Conservation (phyloP, 2,329 filamentous ascomycete genomes). For the Ilyonectria destructans region DNA sequence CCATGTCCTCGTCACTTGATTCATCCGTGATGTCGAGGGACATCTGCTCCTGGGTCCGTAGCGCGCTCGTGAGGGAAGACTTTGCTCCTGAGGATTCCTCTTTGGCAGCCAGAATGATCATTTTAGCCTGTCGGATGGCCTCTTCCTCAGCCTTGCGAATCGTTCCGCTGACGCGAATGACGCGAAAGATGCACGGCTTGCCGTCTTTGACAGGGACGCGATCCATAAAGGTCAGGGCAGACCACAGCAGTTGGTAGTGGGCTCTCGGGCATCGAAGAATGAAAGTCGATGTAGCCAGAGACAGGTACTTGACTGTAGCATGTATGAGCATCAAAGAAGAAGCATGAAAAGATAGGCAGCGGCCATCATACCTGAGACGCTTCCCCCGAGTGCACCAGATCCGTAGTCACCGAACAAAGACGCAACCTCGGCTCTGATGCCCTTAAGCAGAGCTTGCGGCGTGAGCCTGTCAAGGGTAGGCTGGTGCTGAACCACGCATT, state of each 20-base stretch:
- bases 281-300: constrained; percentile 91
- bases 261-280: constrained; percentile 89
- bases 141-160: constrained; percentile 95
- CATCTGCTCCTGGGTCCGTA: constrained; percentile 54
- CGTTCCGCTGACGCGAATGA: constrained; percentile 91
- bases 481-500: constrained; percentile 82
- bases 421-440: constrained; percentile 80
- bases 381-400: constrained; percentile 79
- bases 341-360: background rate
- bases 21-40: constrained; percentile 62
- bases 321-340: constrained; percentile 15
- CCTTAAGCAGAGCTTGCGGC: constrained; percentile 75
- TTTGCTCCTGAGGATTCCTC: constrained; percentile 53
- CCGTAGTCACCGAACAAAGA: constrained; percentile 92
- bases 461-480: constrained; percentile 84
- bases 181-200: constrained; percentile 83
- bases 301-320: constrained; percentile 90
- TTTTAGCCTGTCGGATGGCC: constrained; percentile 83
- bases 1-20: constrained; percentile 62
- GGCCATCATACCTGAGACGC: constrained; percentile 74
- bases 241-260: constrained; percentile 92
- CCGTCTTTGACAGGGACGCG: constrained; percentile 74
- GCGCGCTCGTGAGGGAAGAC: constrained; percentile 38
- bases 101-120: constrained; percentile 78
- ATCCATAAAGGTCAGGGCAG: constrained; percentile 86